These are phyloP conservation scores for Chaetoscypha palmicola DNA, from an alignment of 2,329 filamentous ascomycete species.

Conservation along the genomic window DNA sequence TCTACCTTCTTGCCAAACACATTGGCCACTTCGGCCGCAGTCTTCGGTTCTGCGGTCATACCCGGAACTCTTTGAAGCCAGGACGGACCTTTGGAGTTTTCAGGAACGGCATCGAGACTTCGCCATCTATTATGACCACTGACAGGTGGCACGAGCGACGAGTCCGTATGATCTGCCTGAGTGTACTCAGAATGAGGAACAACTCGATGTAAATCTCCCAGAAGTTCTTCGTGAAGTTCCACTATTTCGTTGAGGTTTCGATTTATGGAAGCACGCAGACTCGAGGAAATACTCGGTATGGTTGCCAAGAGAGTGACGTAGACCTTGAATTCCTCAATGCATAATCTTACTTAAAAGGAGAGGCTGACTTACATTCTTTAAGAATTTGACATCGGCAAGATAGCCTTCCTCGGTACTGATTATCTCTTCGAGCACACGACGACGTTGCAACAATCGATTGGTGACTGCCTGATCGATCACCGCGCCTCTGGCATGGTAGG, in stretches of 20 bases:
- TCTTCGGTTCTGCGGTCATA: slow-evolving; percentile 50
- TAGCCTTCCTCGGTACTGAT: slow-evolving; percentile 83
- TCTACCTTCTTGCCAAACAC: slow-evolving; percentile 53
- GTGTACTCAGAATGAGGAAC: slow-evolving; percentile 63
- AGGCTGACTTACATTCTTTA: slow-evolving; percentile 66
- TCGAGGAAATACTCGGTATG: slow-evolving; percentile 56
- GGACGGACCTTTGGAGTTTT: slow-evolving; percentile 31
- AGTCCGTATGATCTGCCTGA: slow-evolving; percentile 33
- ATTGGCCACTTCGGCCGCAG: slow-evolving; percentile 54
- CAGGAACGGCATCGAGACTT: slow-evolving; percentile 34
- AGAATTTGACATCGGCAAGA: slow-evolving; percentile 75
- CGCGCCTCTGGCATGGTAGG: slow-evolving; percentile 48
- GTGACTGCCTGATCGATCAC: slow-evolving; percentile 61
- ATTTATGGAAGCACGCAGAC: slow-evolving; percentile 66
- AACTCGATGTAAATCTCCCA: slow-evolving; percentile 63
- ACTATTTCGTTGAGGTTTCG: slow-evolving; percentile 74
- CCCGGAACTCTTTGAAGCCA: slow-evolving; percentile 43
- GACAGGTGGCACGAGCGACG: slow-evolving; percentile 1
- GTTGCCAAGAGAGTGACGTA: slow-evolving; percentile 70
- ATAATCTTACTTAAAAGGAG: slow-evolving; percentile 49
- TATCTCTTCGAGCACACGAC: slow-evolving; percentile 77
- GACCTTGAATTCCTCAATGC: slow-evolving; percentile 48
- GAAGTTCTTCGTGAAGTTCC: slow-evolving; percentile 73
- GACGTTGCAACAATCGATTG: slow-evolving; percentile 65
- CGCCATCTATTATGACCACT: slow-evolving; percentile 39